Base-by-base conservation (phyloP, 257 asterid species). In the Handroanthus guayacan region DNA sequence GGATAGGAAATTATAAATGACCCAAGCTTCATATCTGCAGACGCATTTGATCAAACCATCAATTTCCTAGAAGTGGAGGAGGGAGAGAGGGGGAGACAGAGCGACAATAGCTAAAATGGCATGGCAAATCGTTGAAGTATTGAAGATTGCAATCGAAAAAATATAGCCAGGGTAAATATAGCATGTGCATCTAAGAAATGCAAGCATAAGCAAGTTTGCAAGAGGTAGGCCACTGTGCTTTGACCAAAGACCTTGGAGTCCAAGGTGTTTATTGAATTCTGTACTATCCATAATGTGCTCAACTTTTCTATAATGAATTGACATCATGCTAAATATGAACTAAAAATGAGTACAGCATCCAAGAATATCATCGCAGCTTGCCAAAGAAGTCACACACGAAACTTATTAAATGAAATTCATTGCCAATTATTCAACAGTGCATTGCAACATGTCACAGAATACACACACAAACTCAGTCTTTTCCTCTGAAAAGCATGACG, bases 21-120 rank as follows among this genome's bases (percentile, higher is more conserved):
- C 99, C 99, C 99, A 95, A 67, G 99, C 99, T 89, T 95, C 99
- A 81, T 95, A 95, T 78, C 99, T 95, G 94, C 82, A 79, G 84
- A 65, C 67, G 75, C 36, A 83, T 61, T 70, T 52, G 72, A 72
- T 64, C 47, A 69, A 60, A 70, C 18, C 51, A 60, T 50, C 56
- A 72, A 25, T 68, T 34, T 67, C 75, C 61, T 16, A 41, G 67
- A 58, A n/a, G n/a, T n/a, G n/a, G n/a, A n/a, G n/a, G n/a, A n/a
- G n/a, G n/a, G n/a, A n/a, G n/a, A n/a, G n/a, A n/a, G 52, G 16
- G 54, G 71, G 39, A 67, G 75, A 74, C 14, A 60, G 37, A 79
- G 13, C 73, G 31, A 34, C 17, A n/a, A 75, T n/a, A 66, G 71
- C 70, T 48, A 62, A 45, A 58, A 52, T 50, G 62, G 16, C 74